Evolutionary conservation across 2,329 filamentous ascomycete species (phyloP), one percentile per base, ranked within the genome.

Genomic region (Teratosphaeria pseudoeucalypti): DNA sequence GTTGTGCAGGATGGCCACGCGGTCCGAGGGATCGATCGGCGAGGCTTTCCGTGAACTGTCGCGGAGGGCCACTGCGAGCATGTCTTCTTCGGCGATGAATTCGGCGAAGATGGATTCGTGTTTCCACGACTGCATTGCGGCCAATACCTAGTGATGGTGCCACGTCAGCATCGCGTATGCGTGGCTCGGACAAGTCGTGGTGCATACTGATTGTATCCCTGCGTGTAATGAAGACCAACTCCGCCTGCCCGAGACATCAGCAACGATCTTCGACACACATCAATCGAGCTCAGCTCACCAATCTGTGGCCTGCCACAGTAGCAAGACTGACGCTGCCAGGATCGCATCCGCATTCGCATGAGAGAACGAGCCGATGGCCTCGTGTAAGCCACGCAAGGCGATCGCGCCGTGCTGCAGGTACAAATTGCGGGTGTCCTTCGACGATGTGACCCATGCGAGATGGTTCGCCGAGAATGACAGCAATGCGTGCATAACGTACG

Each of bases 281-380:
- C 14, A 37, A 3, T 19, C 23, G 14, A 6, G 12, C 29, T n/a
- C 34, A 2, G 78, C 86, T 80, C 82, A 95, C 92, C 92, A 97
- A 78, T 97, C 92, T 61, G 87, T 94, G 59, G 90, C 89, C 77
- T 97, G 92, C 92, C 94, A 97, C 43, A 92, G 95, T 56, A 99
- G 82, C 55, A 97, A 83, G 53, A 96, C 85, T 29, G 92, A 96
- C 34, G 92, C 90, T 29, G 92, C 92, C 58, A 99, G 82, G 63
- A 96, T 87, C 52, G 92, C 91, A 75, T 99, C 92, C 1, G 90
- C 92, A 62, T 91, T 95, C 57, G 88, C 85, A 67, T 85, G 85
- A 2, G 89, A 95, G 75, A 97, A 96, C 23, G 82, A 82, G 53
- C 86, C 85, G 66, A 97, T 92, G 32, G 91, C 90, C 70, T 92